Evolutionary conservation across 768 basidiomycete species (phyloP).

Genomic region (Amyloporia xantha): DNA sequence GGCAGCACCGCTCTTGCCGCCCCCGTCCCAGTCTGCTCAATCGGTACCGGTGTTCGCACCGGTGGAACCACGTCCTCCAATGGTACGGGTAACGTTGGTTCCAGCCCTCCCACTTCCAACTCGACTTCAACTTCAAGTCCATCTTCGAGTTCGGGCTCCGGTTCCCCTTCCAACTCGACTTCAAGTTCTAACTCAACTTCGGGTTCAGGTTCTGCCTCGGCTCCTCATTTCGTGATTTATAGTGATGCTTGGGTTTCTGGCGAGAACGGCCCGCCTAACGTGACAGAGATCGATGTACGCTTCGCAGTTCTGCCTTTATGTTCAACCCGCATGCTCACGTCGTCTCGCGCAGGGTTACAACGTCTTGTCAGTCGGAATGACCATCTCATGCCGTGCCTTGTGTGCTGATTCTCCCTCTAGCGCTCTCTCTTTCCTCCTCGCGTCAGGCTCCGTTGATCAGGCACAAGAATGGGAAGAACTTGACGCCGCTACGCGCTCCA

Average conservation of each 20-base stretch:
- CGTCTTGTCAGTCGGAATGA: conserved; percentile 39
- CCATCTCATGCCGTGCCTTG: not conserved
- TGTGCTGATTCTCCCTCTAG: conserved; percentile 19
- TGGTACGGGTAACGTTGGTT: not conserved
- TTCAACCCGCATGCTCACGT: not conserved
- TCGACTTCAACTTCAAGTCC: not conserved
- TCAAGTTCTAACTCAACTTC: conserved; percentile 3
- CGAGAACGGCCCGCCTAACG: conserved; percentile 40
- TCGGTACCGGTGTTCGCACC: not conserved
- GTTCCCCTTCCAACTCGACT: conserved; percentile 9
- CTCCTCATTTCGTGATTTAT: conserved; percentile 46
- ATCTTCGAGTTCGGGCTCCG: conserved; percentile 9
- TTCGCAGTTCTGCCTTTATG: not conserved
- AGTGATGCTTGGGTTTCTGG: conserved; percentile 38
- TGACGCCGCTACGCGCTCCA: conserved; percentile 37
- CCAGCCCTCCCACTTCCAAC: not conserved
- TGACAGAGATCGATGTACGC: conserved; percentile 36
- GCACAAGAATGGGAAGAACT: conserved; percentile 49
- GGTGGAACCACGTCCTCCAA: not conserved
- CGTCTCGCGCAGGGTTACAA: conserved; percentile 41
- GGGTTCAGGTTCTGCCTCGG: conserved; percentile 29
- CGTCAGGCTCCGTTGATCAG: conserved; percentile 53
- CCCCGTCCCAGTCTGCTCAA: conserved; percentile 2
- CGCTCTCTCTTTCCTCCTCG: conserved; percentile 48
- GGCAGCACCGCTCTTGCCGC: not conserved